phyloP scores from a whole-genome alignment of 2,329 filamentous ascomycete species.

The Cladorrhinum sp. region DNA sequence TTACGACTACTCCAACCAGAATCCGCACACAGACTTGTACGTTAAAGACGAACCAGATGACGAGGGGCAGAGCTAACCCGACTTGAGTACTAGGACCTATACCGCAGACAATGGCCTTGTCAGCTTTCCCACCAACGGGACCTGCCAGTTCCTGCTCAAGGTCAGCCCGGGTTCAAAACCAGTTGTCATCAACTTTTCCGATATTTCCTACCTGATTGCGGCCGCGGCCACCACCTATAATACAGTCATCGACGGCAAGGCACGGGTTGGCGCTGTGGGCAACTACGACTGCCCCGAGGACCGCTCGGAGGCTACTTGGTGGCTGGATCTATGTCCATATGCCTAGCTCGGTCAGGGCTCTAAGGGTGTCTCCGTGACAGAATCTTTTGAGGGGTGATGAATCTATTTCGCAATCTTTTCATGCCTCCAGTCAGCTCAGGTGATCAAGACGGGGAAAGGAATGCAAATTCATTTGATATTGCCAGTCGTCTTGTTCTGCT shows the following conservation, averaged over 20 bases:
- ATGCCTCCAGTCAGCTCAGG: too few species aligned
- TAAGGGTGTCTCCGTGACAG: too few species aligned
- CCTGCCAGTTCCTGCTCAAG: not conserved
- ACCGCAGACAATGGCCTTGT: not conserved
- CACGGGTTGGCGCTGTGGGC: not conserved
- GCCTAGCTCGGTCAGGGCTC: too few species aligned
- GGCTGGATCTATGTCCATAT: too few species aligned
- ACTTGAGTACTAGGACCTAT: not conserved
- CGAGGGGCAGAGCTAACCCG: not conserved
- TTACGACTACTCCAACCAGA: too few species aligned
- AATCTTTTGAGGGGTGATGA: too few species aligned
- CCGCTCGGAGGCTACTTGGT: not conserved
- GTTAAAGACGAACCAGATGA: not conserved
- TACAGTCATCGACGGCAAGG: not conserved
- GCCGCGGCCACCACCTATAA: not conserved
- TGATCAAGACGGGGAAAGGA: too few species aligned
- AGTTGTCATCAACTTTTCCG: not conserved
- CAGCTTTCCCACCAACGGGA: not conserved
- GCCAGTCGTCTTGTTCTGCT: too few species aligned
- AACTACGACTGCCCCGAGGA: not conserved
- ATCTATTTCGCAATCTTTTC: too few species aligned
- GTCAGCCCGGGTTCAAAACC: not conserved
- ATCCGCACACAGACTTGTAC: not conserved
- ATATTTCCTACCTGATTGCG: not conserved
- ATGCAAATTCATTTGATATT: too few species aligned